Percentiles rank a stretch among this genome's conserved stretches.
Conservation (phyloP, 768 basidiomycete genomes). For the Daedaleopsis sinensis region DNA sequence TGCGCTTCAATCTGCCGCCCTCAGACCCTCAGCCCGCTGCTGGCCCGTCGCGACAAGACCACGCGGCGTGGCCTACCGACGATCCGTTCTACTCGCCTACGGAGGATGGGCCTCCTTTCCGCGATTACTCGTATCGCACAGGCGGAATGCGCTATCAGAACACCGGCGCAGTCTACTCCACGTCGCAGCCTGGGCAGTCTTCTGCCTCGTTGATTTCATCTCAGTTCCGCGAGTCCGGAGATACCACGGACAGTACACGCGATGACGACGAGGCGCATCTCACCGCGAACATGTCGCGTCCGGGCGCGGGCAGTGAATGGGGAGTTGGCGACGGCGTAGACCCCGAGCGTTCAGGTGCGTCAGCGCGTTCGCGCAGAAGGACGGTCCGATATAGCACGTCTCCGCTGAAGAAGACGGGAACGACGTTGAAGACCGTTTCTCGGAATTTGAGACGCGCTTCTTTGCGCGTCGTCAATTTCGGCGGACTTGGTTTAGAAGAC, state of each 20-base stretch:
- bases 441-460: conserved; percentile 64
- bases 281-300: conserved; percentile 53
- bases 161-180: conserved; percentile 39
- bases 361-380: conserved; percentile 40
- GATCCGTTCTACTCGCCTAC: conserved; percentile 54
- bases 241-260: conserved; percentile 41
- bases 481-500: conserved; percentile 59
- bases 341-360: conserved; percentile 48
- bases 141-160: conserved; percentile 20
- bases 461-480: conserved; percentile 81
- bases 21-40: conserved; percentile 27
- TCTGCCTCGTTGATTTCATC: conserved; percentile 53
- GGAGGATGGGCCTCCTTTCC: conserved; percentile 40
- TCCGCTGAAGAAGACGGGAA: conserved; percentile 62
- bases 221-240: conserved; percentile 34
- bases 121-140: conserved; percentile 30
- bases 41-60: conserved; percentile 28
- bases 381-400: conserved; percentile 55
- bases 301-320: conserved; percentile 33
- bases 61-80: conserved; percentile 36
- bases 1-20: conserved; percentile 40
- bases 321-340: conserved; percentile 40
- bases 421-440: conserved; percentile 60
- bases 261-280: conserved; percentile 65
- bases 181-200: conserved; percentile 51